Base-by-base conservation (phyloP, 495 filamentous ascomycete species). In the Penicillium paxilli region DNA sequence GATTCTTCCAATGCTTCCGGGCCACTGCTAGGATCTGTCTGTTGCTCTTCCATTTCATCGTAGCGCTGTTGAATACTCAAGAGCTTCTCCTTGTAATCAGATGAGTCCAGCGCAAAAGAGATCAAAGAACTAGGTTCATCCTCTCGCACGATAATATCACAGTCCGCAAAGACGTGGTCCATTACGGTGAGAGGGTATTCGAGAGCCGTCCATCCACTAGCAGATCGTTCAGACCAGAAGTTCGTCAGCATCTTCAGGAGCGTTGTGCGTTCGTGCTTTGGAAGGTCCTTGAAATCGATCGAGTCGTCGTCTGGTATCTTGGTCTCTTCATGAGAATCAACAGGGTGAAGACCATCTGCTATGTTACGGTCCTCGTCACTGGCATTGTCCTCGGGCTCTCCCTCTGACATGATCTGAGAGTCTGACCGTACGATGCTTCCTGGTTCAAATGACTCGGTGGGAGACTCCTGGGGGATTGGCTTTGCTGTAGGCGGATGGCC, bases 141-240 rank as follows among this genome's bases (percentile, higher is more conserved):
- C 64, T 99, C 94, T 10, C 92, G 86, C 49, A 99, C 90, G 50
- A 99, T 94, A 48, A 99, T 89, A 70, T 98, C 90, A n/a, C 91
- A 95, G 71, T 99, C 95, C 23, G 90, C 90, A 66, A 96, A 98
- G 40, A 98, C 89, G 66, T 99, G 94, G 68, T 98, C 95, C 37
- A 83, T 87, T 12, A 88, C 80, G 60, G 85, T 88, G 52, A 96
- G 79, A 10, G 95, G 95, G 63, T 98, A 99, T 20, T 98, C 95
- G 21, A 99, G 79, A 22, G 87, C 83, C n/a, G 89, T 78, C 95
- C 95, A 99, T 40, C 92, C 92, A 72, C 90, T 96, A 35, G 95
- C 91, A 19, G 94, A 97, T 38, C 94, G 85, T 66, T 98, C 94
- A 17, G 94, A 95, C 95, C 95, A 99, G 72, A 99, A 99, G 52